Percentiles rank a stretch among this genome's conserved stretches.
Evolutionary conservation across 345 rosid genomes (phyloP).

Genomic region (Aethionema arabicum): DNA sequence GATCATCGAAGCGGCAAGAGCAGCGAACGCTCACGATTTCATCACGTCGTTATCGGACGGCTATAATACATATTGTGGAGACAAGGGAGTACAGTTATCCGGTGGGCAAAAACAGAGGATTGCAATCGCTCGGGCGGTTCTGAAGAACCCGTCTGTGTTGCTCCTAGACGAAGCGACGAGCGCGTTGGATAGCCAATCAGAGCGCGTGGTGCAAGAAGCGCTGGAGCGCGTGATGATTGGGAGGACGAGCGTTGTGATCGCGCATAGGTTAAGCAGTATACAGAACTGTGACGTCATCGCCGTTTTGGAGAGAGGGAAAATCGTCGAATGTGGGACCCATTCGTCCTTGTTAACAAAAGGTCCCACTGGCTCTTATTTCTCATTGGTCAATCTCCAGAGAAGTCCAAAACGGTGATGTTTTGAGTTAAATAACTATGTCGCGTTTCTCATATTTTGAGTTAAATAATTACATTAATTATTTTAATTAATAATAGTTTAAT

Average conservation of each 20-base stretch:
- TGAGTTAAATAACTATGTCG: not conserved
- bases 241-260: constrained; percentile 61
- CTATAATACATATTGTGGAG: constrained; percentile 56
- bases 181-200: constrained; percentile 61
- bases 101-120: constrained; percentile 72
- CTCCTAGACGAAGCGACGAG: constrained; percentile 67
- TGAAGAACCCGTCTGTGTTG: constrained; percentile 50
- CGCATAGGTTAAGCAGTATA: constrained; percentile 58
- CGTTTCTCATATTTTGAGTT: no score
- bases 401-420: not conserved
- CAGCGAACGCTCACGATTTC: constrained; percentile 68
- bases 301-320: constrained; percentile 52
- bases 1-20: constrained; percentile 47
- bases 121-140: constrained; percentile 59
- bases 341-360: constrained; percentile 50
- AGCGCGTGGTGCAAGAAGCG: constrained; percentile 56
- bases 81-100: constrained; percentile 54
- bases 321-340: constrained; percentile 58
- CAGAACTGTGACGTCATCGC: constrained; percentile 52
- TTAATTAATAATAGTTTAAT: no score
- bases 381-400: constrained; percentile 50
- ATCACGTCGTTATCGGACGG: constrained; percentile 47
- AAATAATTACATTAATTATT: no score
- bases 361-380: constrained; percentile 46
- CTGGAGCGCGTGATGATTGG: constrained; percentile 58